Conservation (phyloP, 2,329 filamentous ascomycete species). For the Esteya vermicola region DNA sequence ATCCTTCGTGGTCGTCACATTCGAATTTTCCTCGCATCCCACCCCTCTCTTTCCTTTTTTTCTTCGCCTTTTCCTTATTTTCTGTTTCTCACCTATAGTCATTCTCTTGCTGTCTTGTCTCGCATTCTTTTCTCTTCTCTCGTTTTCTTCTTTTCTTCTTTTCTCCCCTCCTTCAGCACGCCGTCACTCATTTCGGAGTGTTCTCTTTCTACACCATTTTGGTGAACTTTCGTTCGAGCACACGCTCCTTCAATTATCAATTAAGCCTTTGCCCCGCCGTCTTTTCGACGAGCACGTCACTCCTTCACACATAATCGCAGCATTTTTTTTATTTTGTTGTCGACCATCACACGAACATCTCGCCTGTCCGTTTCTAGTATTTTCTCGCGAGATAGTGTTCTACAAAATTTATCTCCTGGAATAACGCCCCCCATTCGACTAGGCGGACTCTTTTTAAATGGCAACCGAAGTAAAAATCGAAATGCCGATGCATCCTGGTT, state of each 20-base stretch:
- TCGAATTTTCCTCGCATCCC: conserved; percentile 3
- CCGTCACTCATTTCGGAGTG: conserved; percentile 4
- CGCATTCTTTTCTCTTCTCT: conserved; percentile 25
- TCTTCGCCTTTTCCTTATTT: conserved; percentile 19
- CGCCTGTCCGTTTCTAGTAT: too few species aligned
- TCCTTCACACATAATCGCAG: neutral
- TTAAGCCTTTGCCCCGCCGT: too few species aligned
- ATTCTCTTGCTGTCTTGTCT: conserved; percentile 32
- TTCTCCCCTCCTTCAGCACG: conserved; percentile 13
- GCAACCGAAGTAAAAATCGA: conserved; percentile 20
- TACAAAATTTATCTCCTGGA: too few species aligned
- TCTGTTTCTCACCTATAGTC: conserved; percentile 22
- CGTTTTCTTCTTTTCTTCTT: conserved; percentile 14
- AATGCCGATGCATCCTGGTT: conserved; percentile 15
- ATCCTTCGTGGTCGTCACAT: conserved; percentile 17
- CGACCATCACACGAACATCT: too few species aligned
- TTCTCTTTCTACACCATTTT: neutral
- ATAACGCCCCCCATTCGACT: too few species aligned
- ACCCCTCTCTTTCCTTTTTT: conserved; percentile 20
- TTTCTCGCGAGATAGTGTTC: too few species aligned
- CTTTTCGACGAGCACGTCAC: neutral
- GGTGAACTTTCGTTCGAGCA: neutral
- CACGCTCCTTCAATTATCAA: neutral
- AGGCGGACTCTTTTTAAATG: too few species aligned
- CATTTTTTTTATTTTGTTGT: neutral